A percentile compares a stretch with the other conserved stretches of the same genome.
These are phyloP conservation scores for Bocquillonia castaneifolia DNA, from an alignment of 441 rosid genomes.

Conservation along the genomic window DNA sequence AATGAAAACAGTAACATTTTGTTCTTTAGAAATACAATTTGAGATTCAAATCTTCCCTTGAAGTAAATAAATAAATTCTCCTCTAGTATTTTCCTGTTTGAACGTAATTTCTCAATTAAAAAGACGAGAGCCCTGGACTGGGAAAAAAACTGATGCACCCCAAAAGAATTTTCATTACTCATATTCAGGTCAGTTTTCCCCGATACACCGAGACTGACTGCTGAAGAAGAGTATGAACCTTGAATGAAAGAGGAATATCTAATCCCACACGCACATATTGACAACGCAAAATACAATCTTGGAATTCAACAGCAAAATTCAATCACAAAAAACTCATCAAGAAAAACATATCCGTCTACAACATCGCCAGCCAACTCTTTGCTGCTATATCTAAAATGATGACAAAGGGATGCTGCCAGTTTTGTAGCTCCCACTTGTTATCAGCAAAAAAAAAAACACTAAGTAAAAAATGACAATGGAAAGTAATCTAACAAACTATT, in stretches of 20 bases:
- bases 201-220: too few species aligned
- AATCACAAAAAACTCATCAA: not conserved
- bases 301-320: not conserved
- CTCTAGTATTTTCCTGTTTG: too few species aligned
- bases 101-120: too few species aligned
- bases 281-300: conserved; percentile 2
- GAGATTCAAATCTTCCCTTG: too few species aligned
- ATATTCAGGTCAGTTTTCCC: too few species aligned
- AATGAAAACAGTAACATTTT: too few species aligned
- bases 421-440: conserved; percentile 2
- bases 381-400: not conserved
- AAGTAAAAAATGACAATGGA: not conserved
- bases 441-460: not conserved
- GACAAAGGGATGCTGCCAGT: not conserved
- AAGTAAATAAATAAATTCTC: too few species aligned
- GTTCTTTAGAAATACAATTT: too few species aligned
- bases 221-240: not conserved
- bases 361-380: not conserved
- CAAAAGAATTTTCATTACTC: too few species aligned
- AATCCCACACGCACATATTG: not conserved
- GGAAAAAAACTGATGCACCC: too few species aligned
- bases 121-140: too few species aligned
- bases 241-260: not conserved
- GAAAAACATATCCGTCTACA: not conserved
- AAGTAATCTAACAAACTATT: not conserved